Base-by-base conservation (phyloP, 2,329 filamentous ascomycete species). In the Fusarium liriodendri region DNA sequence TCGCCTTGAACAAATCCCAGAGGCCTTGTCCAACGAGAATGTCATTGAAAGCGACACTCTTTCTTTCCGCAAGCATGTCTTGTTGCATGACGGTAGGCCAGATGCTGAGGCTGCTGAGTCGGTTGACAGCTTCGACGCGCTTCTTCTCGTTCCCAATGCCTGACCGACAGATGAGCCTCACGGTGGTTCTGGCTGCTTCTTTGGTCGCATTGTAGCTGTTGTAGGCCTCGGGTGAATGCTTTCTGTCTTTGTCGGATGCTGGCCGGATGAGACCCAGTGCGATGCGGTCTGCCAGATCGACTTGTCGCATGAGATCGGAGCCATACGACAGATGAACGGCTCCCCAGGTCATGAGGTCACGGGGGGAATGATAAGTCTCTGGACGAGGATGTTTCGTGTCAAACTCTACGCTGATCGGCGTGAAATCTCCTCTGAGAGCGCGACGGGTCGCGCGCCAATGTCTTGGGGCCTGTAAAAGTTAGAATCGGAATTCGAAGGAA, bases 401-500 rank as follows among this genome's bases (percentile, higher is more conserved):
- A n/a, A n/a, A 42, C 38, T 42, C 38, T 0, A 42, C 38, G 38
- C 10, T 1, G 1, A 5, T 5, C 1, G 13, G 42, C 0, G 20
- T 5, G 2, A 47, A 2, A 0, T 62, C 69, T 20, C 57, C 57
- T 0, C 14, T 20, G 1, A 71, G 33, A 0, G 47, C 62, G 3
- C 67, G 67, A 6, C 5, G 42, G 1, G 35, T 40, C 2, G 69
- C 69, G 2, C 57, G 69, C 62, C 55, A 62, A 14, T 71, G 68
- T 2, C 4, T 13, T n/a, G n/a, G n/a, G n/a, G n/a, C n/a, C n/a
- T n/a, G n/a, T n/a, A n/a, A n/a, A n/a, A n/a, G n/a, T n/a, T n/a
- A n/a, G n/a, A n/a, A n/a, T n/a, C n/a, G n/a, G n/a, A n/a, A n/a
- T n/a, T n/a, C n/a, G n/a, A n/a, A n/a, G n/a, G n/a, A n/a, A n/a